Evolutionary conservation across 2,329 filamentous ascomycete species (phyloP).

Genomic region (Ophiostoma piceae): DNA sequence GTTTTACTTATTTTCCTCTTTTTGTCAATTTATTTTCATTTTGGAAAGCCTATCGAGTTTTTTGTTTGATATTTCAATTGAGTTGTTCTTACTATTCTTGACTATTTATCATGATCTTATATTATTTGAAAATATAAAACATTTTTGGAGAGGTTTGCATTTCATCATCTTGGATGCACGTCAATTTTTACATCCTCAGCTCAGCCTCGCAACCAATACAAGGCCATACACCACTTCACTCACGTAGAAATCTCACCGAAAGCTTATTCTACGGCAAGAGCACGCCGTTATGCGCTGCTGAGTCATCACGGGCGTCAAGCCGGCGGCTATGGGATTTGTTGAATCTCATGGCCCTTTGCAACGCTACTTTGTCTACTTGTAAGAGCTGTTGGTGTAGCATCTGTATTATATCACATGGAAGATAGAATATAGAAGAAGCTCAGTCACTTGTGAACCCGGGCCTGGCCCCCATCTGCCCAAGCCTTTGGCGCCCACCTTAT

Average conservation of each 20-base stretch:
- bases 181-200: neutral
- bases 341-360: too few relatives aligned
- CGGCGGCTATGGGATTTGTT: neutral
- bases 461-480: neutral
- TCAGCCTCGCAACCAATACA: neutral
- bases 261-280: neutral
- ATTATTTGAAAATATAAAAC: too few relatives aligned
- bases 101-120: too few relatives aligned
- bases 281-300: neutral
- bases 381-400: neutral
- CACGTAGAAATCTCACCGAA: neutral
- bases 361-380: neutral
- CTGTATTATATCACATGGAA: neutral
- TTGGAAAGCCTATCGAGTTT: too few relatives aligned
- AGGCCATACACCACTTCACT: neutral
- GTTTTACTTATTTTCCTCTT: too few relatives aligned
- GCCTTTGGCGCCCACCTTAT: slow-evolving; percentile 5
- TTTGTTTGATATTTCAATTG: too few relatives aligned
- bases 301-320: neutral
- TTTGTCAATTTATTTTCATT: too few relatives aligned
- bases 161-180: too few relatives aligned
- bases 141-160: too few relatives aligned
- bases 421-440: neutral
- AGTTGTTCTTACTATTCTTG: too few relatives aligned
- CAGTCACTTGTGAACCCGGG: neutral